phyloP scores from a whole-genome alignment of 305 asterid genomes.

The Fraxinus floribunda region DNA sequence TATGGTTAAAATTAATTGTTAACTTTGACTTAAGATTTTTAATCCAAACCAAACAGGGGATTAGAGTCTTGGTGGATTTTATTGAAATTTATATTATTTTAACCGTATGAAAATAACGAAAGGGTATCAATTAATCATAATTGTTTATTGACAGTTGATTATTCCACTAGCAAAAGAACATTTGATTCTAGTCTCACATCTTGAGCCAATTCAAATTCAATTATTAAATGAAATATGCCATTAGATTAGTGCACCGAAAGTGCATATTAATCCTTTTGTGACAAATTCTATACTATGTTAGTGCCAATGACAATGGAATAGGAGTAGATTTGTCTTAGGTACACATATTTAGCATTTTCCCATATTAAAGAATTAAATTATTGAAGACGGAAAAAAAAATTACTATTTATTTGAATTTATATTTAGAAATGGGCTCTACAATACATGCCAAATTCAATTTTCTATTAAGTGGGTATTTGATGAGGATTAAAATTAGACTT shows the following conservation, averaged over 20 bases:
- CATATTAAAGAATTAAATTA: neutral
- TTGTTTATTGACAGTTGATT: too few relatives aligned
- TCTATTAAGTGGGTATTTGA: neutral
- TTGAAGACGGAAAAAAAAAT: too few relatives aligned
- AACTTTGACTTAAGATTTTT: too few relatives aligned
- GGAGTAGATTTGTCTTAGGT: neutral
- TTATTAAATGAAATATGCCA: neutral
- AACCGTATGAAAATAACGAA: neutral
- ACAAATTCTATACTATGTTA: neutral
- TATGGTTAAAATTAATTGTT: too few relatives aligned
- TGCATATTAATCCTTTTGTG: neutral
- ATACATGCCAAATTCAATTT: neutral
- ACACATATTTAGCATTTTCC: neutral
- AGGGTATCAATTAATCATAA: neutral
- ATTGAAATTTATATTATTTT: neutral
- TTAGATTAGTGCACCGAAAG: neutral
- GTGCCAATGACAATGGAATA: neutral
- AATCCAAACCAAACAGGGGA: too few relatives aligned
- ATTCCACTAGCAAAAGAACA: neutral
- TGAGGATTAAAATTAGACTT: too few relatives aligned
- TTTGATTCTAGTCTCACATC: neutral
- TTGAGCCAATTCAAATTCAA: neutral
- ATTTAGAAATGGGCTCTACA: neutral
- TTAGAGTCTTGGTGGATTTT: neutral
- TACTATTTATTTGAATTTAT: too few relatives aligned